phyloP scores from a whole-genome alignment of 441 rosid genomes.

The Bruguiera hainesii region DNA sequence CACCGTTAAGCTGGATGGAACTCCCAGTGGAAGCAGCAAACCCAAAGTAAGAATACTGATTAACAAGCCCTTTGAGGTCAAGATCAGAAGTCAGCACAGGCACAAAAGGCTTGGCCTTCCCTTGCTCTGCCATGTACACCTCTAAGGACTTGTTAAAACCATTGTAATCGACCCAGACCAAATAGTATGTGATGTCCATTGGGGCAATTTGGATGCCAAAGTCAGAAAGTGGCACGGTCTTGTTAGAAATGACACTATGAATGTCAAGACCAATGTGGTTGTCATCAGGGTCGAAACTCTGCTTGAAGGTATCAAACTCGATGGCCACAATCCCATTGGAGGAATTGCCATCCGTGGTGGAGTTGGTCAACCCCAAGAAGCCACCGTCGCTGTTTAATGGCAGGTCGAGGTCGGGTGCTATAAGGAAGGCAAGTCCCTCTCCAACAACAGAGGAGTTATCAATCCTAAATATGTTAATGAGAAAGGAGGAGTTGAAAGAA shows the following conservation, averaged over 20 bases:
- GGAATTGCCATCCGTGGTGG: slow-evolving; percentile 38
- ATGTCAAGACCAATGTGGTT: slow-evolving; percentile 56
- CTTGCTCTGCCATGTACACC: slow-evolving; percentile 39
- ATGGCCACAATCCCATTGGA: slow-evolving; percentile 43
- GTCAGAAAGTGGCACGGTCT: slow-evolving; percentile 27
- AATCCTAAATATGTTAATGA: slow-evolving; percentile 38
- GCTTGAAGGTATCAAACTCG: slow-evolving; percentile 51
- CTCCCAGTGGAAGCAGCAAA: slow-evolving; percentile 51
- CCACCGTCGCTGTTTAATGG: slow-evolving; percentile 37
- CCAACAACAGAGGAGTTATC: slow-evolving; percentile 23
- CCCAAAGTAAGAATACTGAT: slow-evolving; percentile 41
- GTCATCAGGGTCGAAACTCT: slow-evolving; percentile 46
- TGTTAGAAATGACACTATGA: slow-evolving; percentile 35
- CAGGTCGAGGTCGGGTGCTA: slow-evolving; percentile 33
- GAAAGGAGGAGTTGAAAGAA: slow-evolving; percentile 46
- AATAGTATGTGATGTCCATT: slow-evolving; percentile 8
- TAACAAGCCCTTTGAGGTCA: slow-evolving; percentile 35
- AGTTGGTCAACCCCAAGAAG: slow-evolving; percentile 49
- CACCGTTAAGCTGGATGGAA: slow-evolving; percentile 40
- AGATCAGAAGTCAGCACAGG: slow-evolving; percentile 32
- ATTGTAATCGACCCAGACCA: slow-evolving; percentile 43
- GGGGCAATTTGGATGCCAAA: slow-evolving; percentile 39
- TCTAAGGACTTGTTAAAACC: slow-evolving; percentile 27
- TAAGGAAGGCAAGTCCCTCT: slow-evolving; percentile 49
- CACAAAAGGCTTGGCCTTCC: slow-evolving; percentile 18